phyloP scores from a whole-genome alignment of 2,329 filamentous ascomycete species.

The Clonostachys solani region DNA sequence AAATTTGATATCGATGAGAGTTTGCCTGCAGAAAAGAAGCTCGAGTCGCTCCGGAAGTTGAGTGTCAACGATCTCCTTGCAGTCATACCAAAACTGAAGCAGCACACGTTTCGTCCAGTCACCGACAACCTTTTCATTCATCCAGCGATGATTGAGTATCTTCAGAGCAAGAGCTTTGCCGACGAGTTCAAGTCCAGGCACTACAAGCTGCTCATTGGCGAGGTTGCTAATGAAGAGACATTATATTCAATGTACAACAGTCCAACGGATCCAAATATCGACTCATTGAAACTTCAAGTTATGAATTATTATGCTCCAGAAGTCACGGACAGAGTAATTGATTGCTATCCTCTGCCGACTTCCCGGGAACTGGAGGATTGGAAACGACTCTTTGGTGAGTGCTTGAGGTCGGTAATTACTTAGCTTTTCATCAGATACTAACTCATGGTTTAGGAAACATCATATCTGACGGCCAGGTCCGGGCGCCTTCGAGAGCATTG shows the following conservation, averaged over 20 bases:
- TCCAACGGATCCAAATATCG: constrained; percentile 20
- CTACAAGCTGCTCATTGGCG: constrained; percentile 32
- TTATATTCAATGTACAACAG: constrained; percentile 34
- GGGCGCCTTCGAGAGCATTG: constrained; percentile 26
- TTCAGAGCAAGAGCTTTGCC: constrained; percentile 27
- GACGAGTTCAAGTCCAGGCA: constrained; percentile 24
- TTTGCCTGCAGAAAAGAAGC: constrained; percentile 17
- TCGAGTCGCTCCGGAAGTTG: constrained; percentile 23
- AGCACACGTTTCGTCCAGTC: constrained; percentile 39
- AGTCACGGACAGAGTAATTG: constrained; percentile 25
- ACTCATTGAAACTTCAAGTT: constrained; percentile 27
- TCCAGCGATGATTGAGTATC: constrained; percentile 28
- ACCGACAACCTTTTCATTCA: constrained; percentile 35
- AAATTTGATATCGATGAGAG: constrained; percentile 19
- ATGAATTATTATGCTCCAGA: constrained; percentile 36
- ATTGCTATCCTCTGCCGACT: constrained; percentile 25
- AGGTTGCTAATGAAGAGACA: constrained; percentile 37
- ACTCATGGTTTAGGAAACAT: constrained; percentile 14
- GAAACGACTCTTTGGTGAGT: constrained; percentile 27
- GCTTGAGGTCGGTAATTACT: neutral
- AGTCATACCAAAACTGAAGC: constrained; percentile 28
- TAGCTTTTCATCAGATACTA: too few species aligned
- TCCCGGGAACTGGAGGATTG: constrained; percentile 23
- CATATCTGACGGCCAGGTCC: constrained; percentile 31
- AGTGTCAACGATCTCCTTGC: constrained; percentile 21